Percentiles rank a stretch among this genome's conserved stretches.
These are phyloP conservation scores for Cardamine resedifolia DNA, from an alignment of 345 rosid genomes.

Conservation along the genomic window DNA sequence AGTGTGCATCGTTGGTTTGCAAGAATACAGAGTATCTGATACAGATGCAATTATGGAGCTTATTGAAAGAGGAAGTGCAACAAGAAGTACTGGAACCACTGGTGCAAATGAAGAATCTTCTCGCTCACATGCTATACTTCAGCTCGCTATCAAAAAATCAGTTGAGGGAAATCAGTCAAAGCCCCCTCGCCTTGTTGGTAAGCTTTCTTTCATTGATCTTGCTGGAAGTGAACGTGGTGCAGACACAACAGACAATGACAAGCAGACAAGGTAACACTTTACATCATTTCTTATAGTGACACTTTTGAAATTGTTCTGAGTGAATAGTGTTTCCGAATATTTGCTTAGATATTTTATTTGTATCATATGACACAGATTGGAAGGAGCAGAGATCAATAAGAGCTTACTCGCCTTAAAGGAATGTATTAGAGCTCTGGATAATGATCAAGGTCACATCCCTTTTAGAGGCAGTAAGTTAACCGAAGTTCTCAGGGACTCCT, in stretches of 20 bases:
- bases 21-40: slow-evolving; percentile 92
- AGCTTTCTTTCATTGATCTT: slow-evolving; percentile 96
- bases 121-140: slow-evolving; percentile 98
- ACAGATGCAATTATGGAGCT: slow-evolving; percentile 90
- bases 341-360: neutral
- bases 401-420: slow-evolving; percentile 96
- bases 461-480: slow-evolving; percentile 98
- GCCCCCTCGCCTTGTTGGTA: slow-evolving; percentile 89
- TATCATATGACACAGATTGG: slow-evolving; percentile 64
- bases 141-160: slow-evolving; percentile 88
- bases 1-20: slow-evolving; percentile 97
- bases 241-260: slow-evolving; percentile 97
- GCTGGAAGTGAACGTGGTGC: slow-evolving; percentile 99
- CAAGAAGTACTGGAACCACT: slow-evolving; percentile 95
- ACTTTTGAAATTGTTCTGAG: neutral
- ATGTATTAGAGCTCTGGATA: slow-evolving; percentile 98
- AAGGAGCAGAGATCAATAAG: slow-evolving; percentile 99
- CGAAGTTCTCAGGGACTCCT: slow-evolving; percentile 98
- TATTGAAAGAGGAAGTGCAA: slow-evolving; percentile 87
- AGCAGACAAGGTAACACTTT: slow-evolving; percentile 75
- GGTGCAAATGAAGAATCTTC: slow-evolving; percentile 99
- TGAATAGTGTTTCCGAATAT: slow-evolving; percentile 17
- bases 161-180: slow-evolving; percentile 78
- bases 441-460: slow-evolving; percentile 98
- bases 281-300: slow-evolving; percentile 10